phyloP scores from a whole-genome alignment of 2,329 filamentous ascomycete species.

The Proliferodiscus dingleyae region DNA sequence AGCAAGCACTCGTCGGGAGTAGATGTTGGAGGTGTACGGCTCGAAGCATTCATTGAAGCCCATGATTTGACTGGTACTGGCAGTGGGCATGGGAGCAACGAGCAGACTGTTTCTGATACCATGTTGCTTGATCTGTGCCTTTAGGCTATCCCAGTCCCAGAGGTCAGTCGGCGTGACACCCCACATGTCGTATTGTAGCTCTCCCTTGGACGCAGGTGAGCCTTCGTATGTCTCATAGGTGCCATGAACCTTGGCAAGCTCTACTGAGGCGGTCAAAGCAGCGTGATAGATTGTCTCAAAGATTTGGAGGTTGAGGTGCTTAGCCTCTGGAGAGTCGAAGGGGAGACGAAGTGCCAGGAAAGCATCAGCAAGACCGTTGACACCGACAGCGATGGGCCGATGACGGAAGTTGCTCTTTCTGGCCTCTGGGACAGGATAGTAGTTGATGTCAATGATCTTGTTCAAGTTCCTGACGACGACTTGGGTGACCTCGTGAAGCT shows the following conservation, averaged over 20 bases:
- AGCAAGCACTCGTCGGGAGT: slow-evolving; percentile 94
- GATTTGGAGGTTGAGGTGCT: slow-evolving; percentile 93
- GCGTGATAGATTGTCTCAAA: slow-evolving; percentile 99
- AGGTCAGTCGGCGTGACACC: slow-evolving; percentile 86
- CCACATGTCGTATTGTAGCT: slow-evolving; percentile 99
- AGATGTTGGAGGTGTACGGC: slow-evolving; percentile 99
- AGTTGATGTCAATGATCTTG: slow-evolving; percentile 97
- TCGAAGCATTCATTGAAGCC: slow-evolving; percentile 99
- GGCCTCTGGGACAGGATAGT: slow-evolving; percentile 95
- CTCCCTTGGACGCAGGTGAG: slow-evolving; percentile 88
- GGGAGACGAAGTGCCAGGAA: slow-evolving; percentile 96
- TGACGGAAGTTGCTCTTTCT: slow-evolving; percentile 96
- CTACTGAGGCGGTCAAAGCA: slow-evolving; percentile 81
- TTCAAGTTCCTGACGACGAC: slow-evolving; percentile 94
- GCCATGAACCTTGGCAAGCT: slow-evolving; percentile 78
- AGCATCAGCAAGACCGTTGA: slow-evolving; percentile 94
- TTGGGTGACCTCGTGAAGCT: slow-evolving; percentile 89
- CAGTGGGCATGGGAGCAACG: slow-evolving; percentile 95
- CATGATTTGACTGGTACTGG: slow-evolving; percentile 93
- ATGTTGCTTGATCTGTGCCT: slow-evolving; percentile 85
- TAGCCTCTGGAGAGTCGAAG: slow-evolving; percentile 93
- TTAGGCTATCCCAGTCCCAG: slow-evolving; percentile 91
- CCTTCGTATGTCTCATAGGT: slow-evolving; percentile 88
- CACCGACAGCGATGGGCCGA: slow-evolving; percentile 91
- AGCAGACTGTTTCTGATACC: slow-evolving; percentile 94